A percentile compares a stretch with the other conserved stretches of the same genome.
Conservation (phyloP, 1,284 basidiomycete genomes). For the Heterobasidion parviporum region DNA sequence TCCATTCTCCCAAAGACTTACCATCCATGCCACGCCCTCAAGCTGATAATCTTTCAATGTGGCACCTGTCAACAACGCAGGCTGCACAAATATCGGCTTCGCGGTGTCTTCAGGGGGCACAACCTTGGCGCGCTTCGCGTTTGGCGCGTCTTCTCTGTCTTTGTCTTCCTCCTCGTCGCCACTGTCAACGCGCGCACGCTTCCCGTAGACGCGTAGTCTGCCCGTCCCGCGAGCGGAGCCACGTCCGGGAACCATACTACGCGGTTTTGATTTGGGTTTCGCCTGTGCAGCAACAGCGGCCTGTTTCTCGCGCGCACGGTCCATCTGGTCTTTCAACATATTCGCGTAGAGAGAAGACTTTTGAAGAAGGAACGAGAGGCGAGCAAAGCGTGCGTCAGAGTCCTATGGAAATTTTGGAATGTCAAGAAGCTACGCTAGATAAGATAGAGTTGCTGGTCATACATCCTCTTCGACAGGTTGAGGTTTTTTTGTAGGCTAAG, state of each 20-base stretch:
- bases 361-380: slow-evolving; percentile 52
- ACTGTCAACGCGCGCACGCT: slow-evolving; percentile 24
- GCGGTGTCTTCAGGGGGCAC: slow-evolving; percentile 15
- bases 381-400: slow-evolving; percentile 35
- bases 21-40: slow-evolving; percentile 96
- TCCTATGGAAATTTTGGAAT: slow-evolving; percentile 25
- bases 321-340: slow-evolving; percentile 57
- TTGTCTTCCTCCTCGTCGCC: slow-evolving; percentile 21
- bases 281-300: slow-evolving; percentile 10
- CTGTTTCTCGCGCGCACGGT: slow-evolving; percentile 20
- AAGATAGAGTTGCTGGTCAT: background rate
- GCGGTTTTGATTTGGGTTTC: slow-evolving; percentile 23
- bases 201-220: slow-evolving; percentile 19
- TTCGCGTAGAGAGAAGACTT: slow-evolving; percentile 55
- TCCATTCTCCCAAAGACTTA: slow-evolving; percentile 86
- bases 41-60: slow-evolving; percentile 88
- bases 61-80: slow-evolving; percentile 76
- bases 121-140: slow-evolving; percentile 19
- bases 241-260: slow-evolving; percentile 1
- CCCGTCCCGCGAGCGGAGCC: slow-evolving; percentile 12
- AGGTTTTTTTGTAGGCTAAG: background rate
- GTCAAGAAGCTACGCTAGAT: background rate
- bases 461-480: background rate
- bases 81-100: slow-evolving; percentile 53
- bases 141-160: slow-evolving; percentile 13